Base-by-base conservation (phyloP, 768 basidiomycete genomes). In the Amanita thiersii region DNA sequence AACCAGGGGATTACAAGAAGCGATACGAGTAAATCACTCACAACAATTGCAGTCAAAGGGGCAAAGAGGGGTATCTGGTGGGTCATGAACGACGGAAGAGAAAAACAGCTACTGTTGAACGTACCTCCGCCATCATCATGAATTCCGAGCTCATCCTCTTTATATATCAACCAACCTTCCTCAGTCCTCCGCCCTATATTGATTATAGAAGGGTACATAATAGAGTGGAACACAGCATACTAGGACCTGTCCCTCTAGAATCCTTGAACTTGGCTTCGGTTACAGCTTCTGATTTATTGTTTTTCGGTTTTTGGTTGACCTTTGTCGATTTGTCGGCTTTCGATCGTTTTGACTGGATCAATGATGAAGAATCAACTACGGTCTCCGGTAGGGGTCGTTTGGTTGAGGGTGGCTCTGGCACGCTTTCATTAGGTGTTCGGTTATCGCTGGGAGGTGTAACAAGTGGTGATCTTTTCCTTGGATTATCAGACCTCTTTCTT, bases 31-130 rank as follows among this genome's bases (percentile, higher is more conserved):
- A 18, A 30, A 34, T 39, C 15, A 58, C 86, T 62, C 52, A 88
- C 89, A 91, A 52, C 89, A 91, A 26, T 86, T 69, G 58, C 89
- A 91, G 57, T 91, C 89, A 55, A 91, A 91, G 4, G 89, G 89
- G 63, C 88, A 91, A 29, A 85, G 58, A 2, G 84, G 75, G 0
- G 88, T 89, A 57, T 86, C 88, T 91, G 60, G 23, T 46, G 34
- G 35, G n/a, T n/a, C n/a, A n/a, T n/a, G 46, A 39, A 43, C 49
- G 40, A 49, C 47, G 49, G 53, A 46, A 54, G 57, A 57, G 45
- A 49, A 20, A 44, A 40, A 47, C 44, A 47, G 39, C 21, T 11
- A 30, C 20, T 39, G 29, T 41, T 29, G 34, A 39, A 52, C 75
- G 62, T 60, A 86, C 88, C 86, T 55, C 89, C 88, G 33, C 81